Conservation (phyloP, 495 filamentous ascomycete genomes). For the Aspergillus nidulans region DNA sequence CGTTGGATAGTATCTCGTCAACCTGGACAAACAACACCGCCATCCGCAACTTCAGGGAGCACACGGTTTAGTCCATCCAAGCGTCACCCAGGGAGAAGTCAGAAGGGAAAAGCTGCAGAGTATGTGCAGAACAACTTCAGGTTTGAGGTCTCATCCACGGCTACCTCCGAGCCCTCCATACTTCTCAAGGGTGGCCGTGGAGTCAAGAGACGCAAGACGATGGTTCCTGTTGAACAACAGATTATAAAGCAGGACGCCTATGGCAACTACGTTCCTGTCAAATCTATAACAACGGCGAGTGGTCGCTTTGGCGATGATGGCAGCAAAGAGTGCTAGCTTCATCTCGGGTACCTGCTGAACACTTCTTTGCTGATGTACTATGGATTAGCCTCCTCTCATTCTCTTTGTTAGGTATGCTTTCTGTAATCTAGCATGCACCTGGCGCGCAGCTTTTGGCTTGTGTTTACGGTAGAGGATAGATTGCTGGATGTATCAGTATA, state of each 20-base stretch:
- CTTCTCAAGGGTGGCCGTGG: background rate
- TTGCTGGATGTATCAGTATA: background rate
- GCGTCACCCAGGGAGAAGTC: background rate
- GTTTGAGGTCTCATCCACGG: background rate
- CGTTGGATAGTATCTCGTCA: background rate
- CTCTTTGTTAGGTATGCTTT: background rate
- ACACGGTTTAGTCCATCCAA: no score
- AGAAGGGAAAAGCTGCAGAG: background rate
- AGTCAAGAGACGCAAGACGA: background rate
- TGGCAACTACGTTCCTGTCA: background rate
- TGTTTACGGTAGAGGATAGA: background rate
- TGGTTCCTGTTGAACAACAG: background rate
- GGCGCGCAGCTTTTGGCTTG: background rate
- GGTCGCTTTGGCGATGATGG: no score
- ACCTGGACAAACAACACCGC: background rate
- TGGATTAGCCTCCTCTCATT: background rate
- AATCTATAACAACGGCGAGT: background rate
- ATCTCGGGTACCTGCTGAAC: no score
- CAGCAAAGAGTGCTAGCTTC: background rate
- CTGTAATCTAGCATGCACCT: background rate
- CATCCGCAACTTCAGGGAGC: background rate
- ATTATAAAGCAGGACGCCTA: background rate
- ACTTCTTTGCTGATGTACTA: background rate
- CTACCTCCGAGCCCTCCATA: background rate
- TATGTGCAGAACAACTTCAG: background rate